Evolutionary conservation across 2,329 filamentous ascomycete species (phyloP).

Genomic region (Fusarium xyrophilum): DNA sequence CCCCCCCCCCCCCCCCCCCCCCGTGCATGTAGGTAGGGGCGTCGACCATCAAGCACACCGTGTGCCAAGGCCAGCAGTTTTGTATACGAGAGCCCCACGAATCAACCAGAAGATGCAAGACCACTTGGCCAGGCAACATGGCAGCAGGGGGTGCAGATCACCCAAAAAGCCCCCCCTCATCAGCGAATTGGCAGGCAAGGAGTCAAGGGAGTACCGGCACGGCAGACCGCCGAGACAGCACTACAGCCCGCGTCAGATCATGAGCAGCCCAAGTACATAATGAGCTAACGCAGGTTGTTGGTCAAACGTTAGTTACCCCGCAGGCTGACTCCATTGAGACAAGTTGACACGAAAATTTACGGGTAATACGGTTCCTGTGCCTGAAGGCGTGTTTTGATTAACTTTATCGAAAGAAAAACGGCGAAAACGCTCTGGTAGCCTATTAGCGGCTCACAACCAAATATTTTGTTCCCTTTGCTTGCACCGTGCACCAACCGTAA

Average conservation of each 20-base stretch:
- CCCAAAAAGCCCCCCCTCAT: background rate
- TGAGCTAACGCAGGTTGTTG: background rate
- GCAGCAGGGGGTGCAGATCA: slow-evolving; percentile 7
- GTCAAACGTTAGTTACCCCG: slow-evolving; percentile 8
- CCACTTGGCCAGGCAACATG: slow-evolving; percentile 6
- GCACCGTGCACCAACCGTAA: background rate
- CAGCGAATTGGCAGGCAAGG: background rate
- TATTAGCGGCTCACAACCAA: background rate
- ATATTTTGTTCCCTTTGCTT: background rate
- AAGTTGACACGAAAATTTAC: background rate
- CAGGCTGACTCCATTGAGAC: background rate
- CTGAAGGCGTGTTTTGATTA: slow-evolving; percentile 18
- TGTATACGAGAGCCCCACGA: slow-evolving; percentile 21
- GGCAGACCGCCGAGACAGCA: background rate
- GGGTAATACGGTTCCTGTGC: slow-evolving; percentile 8
- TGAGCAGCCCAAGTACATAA: background rate
- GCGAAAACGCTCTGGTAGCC: background rate
- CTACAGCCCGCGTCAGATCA: slow-evolving; percentile 16
- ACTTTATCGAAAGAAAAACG: slow-evolving; percentile 5
- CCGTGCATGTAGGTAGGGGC: slow-evolving; percentile 30
- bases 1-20: too few species aligned
- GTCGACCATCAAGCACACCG: background rate
- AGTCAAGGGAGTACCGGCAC: background rate
- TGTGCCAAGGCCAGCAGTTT: background rate
- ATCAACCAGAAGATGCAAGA: background rate